A percentile compares a stretch with the other conserved stretches of the same genome.
These are phyloP conservation scores for Claviceps sorghi DNA, from an alignment of 2,329 filamentous ascomycete genomes.

Conservation along the genomic window DNA sequence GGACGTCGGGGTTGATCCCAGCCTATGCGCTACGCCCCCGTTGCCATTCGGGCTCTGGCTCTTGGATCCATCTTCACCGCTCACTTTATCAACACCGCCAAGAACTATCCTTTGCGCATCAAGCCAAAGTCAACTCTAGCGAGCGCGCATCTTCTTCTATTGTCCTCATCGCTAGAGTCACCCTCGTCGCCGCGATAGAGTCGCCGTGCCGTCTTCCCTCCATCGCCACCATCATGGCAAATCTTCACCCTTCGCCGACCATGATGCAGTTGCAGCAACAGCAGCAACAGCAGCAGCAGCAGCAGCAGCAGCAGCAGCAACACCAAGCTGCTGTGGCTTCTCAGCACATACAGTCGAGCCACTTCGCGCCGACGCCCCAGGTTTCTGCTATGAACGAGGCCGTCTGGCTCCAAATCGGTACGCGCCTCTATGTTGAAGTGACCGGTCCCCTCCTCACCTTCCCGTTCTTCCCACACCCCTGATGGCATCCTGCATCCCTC, in stretches of 20 bases:
- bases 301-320: constrained; percentile 26
- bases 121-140: background rate
- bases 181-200: background rate
- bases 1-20: constrained; percentile 3
- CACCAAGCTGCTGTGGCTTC: constrained; percentile 47
- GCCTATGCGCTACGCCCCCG: constrained; percentile 4
- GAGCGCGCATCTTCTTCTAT: background rate
- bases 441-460: too few relatives aligned
- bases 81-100: background rate
- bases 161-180: background rate
- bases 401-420: constrained; percentile 90
- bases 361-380: constrained; percentile 56
- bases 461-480: too few relatives aligned
- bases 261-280: constrained; percentile 51
- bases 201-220: background rate
- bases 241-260: constrained; percentile 68
- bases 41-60: constrained; percentile 1
- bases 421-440: constrained; percentile 13
- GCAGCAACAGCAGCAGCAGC: constrained; percentile 28
- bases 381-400: constrained; percentile 68
- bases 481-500: background rate
- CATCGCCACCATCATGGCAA: constrained; percentile 41
- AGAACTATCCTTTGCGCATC: background rate
- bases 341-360: constrained; percentile 39
- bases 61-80: background rate